phyloP scores from a whole-genome alignment of 768 basidiomycete species.

The Boletellus ananiceps region DNA sequence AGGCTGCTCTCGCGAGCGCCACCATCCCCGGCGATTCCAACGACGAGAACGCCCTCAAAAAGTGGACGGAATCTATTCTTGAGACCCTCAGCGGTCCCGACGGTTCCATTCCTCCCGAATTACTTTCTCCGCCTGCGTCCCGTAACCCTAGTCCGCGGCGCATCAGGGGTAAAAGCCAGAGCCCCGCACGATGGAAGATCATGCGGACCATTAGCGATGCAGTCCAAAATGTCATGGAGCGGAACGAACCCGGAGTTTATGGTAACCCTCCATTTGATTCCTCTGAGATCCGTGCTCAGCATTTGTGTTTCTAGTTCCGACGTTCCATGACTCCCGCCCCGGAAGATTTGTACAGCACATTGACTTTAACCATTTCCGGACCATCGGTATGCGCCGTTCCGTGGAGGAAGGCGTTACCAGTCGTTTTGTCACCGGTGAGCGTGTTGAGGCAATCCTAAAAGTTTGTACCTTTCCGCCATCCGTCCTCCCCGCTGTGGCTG shows the following conservation, averaged over 20 bases:
- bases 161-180: constrained; percentile 69
- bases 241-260: constrained; percentile 64
- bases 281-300: constrained; percentile 4
- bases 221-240: constrained; percentile 64
- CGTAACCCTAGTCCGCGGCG: constrained; percentile 81
- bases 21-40: constrained; percentile 33
- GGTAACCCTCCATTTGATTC: constrained; percentile 39
- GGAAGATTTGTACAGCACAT: constrained; percentile 81
- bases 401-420: constrained; percentile 85
- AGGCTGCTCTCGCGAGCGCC: constrained; percentile 51
- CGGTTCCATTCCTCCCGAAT: constrained; percentile 63
- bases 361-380: constrained; percentile 95
- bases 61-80: constrained; percentile 58
- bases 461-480: constrained; percentile 35
- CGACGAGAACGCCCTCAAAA: constrained; percentile 40
- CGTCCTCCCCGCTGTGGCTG: constrained; percentile 3
- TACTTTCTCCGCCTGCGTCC: constrained; percentile 75
- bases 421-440: constrained; percentile 89
- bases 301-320: constrained; percentile 47
- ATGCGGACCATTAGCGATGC: constrained; percentile 76
- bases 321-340: constrained; percentile 64
- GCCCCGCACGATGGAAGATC: constrained; percentile 81
- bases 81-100: constrained; percentile 60
- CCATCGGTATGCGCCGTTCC: constrained; percentile 91
- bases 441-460: constrained; percentile 75